Base-by-base conservation (phyloP, 169 alveolate genomes). In the Ichthyophthirius multifiliis region DNA sequence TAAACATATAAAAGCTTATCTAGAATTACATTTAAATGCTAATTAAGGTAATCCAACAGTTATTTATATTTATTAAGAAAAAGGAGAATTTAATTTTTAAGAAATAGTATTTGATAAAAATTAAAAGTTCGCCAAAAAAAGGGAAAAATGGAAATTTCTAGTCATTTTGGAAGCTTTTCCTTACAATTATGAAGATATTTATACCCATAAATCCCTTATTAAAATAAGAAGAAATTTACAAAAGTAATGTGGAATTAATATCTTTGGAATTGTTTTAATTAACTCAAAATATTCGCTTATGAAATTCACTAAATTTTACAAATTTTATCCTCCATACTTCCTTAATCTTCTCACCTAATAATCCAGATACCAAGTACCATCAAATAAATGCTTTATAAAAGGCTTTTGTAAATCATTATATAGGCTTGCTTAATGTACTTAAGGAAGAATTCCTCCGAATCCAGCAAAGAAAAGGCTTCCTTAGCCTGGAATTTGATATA, bases 21-120 rank as follows among this genome's bases (percentile, higher is more conserved):
- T 92, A 76, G 16, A 98, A 98, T 75, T 86, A 87, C 31, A 97
- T 83, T 12, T 99, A 89, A 44, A 98, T 96, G 83, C n/a, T 75
- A 97, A 97, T 83, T 94, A 97, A 15, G 99, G 99, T 15, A 97
- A 94, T 0, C 99, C 99, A 10, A 98, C 99, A 32, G 97, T 47
- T 77, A 94, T 87, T n/a, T n/a, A n/a, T n/a, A n/a, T n/a, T n/a
- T n/a, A n/a, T n/a, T n/a, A n/a, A n/a, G n/a, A n/a, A n/a, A n/a
- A n/a, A n/a, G n/a, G n/a, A n/a, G n/a, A n/a, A n/a, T n/a, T n/a
- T n/a, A n/a, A n/a, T n/a, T n/a, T n/a, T n/a, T n/a, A n/a, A n/a
- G 96, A 90, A 12, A 96, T 95, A 5, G 88, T 84, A 12, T 78
- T 83, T 6, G 94, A 91, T 39, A 88, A 85, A 71, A 93, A 85